Evolutionary conservation across 345 rosid genomes (phyloP), one percentile per base, ranked within the genome.

Genomic region (Citrus hindsii): DNA sequence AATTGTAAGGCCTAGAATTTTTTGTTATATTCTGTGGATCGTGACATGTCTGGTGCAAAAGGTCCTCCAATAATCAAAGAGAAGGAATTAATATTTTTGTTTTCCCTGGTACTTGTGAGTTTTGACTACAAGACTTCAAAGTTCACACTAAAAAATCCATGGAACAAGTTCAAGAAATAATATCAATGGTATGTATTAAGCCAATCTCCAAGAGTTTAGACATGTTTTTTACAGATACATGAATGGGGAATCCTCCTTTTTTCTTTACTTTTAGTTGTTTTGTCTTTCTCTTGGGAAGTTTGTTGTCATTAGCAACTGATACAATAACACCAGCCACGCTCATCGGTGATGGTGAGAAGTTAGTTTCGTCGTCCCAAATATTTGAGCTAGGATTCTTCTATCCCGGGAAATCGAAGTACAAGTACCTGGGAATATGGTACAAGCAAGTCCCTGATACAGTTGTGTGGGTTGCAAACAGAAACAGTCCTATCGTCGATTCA

Each of bases 391-490:
- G 77, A 7, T 79, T 79, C 33, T 79, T 73, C 13, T 6, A 14
- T 1, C 73, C 48, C 0, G 55, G 24, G 27, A 55, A 66, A 8
- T 72, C 77, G 2, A 53, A 21, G 3, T 65, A 55, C 8, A 19
- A 5, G 22, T 73, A 79, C 30, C 27, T 79, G 33, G 81, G 81
- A 21, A 66, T 79, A 72, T 73, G 81, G 81, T 79, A 72, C 62
- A 18, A 16, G 37, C 66, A 66, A 12, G 30, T 73, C 10, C 3
- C 66, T 38, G 10, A 62, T n/a, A 48, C 69, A 3, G 16, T 46
- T 2, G 69, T 77, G 1, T 77, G 80, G 80, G 70, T 78, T 6
- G 71, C 73, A 14, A 67, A 76, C 56, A 51, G 70, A 35, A 67
- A 48, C n/a, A 30, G 6, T 2, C 69, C 75, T 8, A 21, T 28